These are phyloP conservation scores for Colletotrichum spinosum DNA, from an alignment of 2,329 filamentous ascomycete species.

Conservation along the genomic window DNA sequence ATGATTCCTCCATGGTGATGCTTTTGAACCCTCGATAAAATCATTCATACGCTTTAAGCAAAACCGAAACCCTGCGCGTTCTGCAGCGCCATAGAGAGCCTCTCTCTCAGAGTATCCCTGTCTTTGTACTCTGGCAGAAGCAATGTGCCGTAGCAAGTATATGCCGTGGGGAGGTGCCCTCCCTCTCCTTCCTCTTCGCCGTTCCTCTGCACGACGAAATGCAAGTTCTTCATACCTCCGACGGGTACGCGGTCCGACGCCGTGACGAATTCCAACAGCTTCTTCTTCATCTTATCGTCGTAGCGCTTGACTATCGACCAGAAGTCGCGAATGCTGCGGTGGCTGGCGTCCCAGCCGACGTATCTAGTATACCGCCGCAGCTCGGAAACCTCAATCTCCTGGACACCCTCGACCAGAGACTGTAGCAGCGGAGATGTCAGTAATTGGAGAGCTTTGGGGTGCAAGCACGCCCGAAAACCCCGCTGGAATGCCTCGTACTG, in stretches of 20 bases:
- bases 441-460: conserved; percentile 76
- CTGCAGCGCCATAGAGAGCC: conserved; percentile 86
- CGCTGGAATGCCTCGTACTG: conserved; percentile 85
- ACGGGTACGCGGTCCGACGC: conserved; percentile 92
- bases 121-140: conserved; percentile 85
- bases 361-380: conserved; percentile 80
- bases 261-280: conserved; percentile 92
- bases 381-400: conserved; percentile 81
- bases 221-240: conserved; percentile 83
- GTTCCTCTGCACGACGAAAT: conserved; percentile 86
- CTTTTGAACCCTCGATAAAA: neutral
- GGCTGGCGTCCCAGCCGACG: conserved; percentile 79
- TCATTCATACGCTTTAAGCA: conserved; percentile 59
- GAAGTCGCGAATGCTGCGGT: conserved; percentile 81
- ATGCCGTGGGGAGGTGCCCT: conserved; percentile 81
- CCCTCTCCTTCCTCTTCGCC: conserved; percentile 68
- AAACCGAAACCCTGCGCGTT: conserved; percentile 92
- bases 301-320: conserved; percentile 83
- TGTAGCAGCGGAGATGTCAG: conserved; percentile 79
- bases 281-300: conserved; percentile 76
- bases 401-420: conserved; percentile 83
- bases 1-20: neutral
- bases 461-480: conserved; percentile 83
- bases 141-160: conserved; percentile 93
- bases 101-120: conserved; percentile 76